A percentile compares a stretch with the other conserved stretches of the same genome.
phyloP scores from a whole-genome alignment of 2,329 filamentous ascomycete species.

The Fusarium sp. region DNA sequence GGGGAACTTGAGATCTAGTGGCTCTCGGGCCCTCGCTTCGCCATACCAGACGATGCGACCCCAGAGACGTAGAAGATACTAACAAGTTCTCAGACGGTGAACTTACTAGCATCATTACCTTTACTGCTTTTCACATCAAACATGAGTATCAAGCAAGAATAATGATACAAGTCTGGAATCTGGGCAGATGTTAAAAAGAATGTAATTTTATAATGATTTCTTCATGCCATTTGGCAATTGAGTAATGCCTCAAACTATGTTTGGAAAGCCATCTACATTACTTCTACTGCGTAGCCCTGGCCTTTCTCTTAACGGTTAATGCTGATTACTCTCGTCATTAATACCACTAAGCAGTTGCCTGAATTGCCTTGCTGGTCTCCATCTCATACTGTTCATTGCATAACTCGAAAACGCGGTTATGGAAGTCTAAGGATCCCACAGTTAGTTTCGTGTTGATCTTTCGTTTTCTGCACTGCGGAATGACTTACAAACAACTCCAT shows the following conservation, averaged over 20 bases:
- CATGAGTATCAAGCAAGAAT: too few relatives aligned
- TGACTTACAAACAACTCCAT: conserved; percentile 56
- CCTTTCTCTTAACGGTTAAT: not conserved
- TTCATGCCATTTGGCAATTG: not conserved
- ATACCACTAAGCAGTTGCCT: not conserved
- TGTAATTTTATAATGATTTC: not conserved
- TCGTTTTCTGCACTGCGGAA: not conserved
- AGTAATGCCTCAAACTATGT: not conserved
- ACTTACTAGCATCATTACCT: not conserved
- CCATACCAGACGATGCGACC: not conserved
- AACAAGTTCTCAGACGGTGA: not conserved
- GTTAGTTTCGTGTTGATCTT: not conserved
- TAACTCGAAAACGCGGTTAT: conserved; percentile 28
- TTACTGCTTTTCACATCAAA: too few relatives aligned
- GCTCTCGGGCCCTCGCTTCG: not conserved
- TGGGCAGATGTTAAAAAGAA: not conserved
- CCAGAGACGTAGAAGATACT: not conserved
- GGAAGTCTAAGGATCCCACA: conserved; percentile 21
- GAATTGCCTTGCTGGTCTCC: not conserved
- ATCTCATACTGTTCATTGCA: conserved; percentile 23
- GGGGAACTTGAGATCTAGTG: not conserved
- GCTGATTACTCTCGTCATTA: not conserved
- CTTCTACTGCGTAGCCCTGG: not conserved
- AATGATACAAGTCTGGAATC: not conserved
- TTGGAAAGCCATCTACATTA: not conserved